These are phyloP conservation scores for Zasmidium cellare DNA, from an alignment of 2,329 filamentous ascomycete genomes.

Conservation along the genomic window DNA sequence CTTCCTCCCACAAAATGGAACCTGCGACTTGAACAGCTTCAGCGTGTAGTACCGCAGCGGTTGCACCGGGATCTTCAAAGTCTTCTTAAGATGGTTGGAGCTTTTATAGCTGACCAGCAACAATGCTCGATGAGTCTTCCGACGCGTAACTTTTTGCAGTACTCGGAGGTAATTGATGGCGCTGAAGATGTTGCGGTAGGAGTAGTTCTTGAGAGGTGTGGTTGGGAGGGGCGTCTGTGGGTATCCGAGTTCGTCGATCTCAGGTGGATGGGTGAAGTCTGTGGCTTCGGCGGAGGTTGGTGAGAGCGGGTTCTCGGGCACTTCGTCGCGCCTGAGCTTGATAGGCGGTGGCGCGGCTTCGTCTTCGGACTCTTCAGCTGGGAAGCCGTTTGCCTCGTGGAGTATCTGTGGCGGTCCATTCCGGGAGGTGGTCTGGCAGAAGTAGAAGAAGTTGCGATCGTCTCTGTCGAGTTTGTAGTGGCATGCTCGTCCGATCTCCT, in stretches of 20 bases:
- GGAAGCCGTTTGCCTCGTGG: conserved; percentile 28
- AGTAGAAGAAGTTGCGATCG: conserved; percentile 87
- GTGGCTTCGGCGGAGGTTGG: conserved; percentile 26
- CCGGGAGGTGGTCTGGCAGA: conserved; percentile 74
- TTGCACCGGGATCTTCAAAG: conserved; percentile 84
- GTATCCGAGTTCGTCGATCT: conserved; percentile 85
- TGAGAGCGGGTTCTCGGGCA: conserved; percentile 40
- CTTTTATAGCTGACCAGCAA: conserved; percentile 95
- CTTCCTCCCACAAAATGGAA: conserved; percentile 96
- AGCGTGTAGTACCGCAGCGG: conserved; percentile 89
- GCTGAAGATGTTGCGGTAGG: conserved; percentile 91
- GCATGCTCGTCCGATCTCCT: conserved; percentile 87
- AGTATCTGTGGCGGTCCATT: conserved; percentile 42
- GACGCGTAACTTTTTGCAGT: conserved; percentile 95
- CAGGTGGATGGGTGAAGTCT: conserved; percentile 44
- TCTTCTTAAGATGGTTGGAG: conserved; percentile 86
- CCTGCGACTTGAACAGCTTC: conserved; percentile 98
- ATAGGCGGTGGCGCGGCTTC: conserved; percentile 81
- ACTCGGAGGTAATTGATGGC: conserved; percentile 93
- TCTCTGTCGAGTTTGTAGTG: conserved; percentile 81
- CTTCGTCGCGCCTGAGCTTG: conserved; percentile 53
- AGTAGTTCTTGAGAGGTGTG: conserved; percentile 83
- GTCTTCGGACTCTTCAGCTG: conserved; percentile 56
- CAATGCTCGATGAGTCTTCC: conserved; percentile 91
- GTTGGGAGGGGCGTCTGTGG: conserved; percentile 69